Evolutionary conservation across 257 asterid species (phyloP).

Genomic region (Petunia axillaris): DNA sequence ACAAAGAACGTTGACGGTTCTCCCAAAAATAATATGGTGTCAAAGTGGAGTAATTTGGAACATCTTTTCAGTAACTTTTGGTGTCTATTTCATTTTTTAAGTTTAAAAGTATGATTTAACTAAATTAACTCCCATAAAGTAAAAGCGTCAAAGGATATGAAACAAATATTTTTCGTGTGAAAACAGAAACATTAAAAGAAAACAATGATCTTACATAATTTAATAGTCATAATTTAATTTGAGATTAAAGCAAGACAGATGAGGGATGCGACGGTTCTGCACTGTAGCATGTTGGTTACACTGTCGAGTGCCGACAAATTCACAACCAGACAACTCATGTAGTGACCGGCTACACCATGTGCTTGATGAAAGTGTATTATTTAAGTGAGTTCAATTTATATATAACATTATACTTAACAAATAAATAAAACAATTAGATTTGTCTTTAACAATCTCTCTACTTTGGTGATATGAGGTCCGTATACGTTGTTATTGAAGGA

Average conservation of each 20-base stretch:
- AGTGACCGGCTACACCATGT: constrained; percentile 37
- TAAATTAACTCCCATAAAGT: not conserved
- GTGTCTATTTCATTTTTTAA: no score
- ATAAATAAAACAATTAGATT: no score
- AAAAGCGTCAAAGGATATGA: not conserved
- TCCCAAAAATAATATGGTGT: no score
- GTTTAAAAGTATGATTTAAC: not conserved
- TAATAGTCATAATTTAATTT: not conserved
- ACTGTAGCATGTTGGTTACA: constrained; percentile 12
- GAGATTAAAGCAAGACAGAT: not conserved
- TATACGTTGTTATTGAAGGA: no score
- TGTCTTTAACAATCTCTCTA: no score
- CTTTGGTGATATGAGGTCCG: no score
- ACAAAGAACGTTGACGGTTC: no score
- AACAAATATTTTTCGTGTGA: not conserved
- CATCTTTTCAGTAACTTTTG: no score
- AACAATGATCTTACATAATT: not conserved
- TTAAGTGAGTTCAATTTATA: not conserved
- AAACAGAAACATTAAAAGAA: not conserved
- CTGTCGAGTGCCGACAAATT: constrained; percentile 19
- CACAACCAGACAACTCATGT: not conserved
- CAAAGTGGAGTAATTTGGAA: no score
- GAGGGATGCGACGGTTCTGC: not conserved
- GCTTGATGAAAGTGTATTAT: constrained; percentile 27
- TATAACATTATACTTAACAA: no score